Conservation (phyloP, 1,284 basidiomycete species). For the Ganoderma multipileum region DNA sequence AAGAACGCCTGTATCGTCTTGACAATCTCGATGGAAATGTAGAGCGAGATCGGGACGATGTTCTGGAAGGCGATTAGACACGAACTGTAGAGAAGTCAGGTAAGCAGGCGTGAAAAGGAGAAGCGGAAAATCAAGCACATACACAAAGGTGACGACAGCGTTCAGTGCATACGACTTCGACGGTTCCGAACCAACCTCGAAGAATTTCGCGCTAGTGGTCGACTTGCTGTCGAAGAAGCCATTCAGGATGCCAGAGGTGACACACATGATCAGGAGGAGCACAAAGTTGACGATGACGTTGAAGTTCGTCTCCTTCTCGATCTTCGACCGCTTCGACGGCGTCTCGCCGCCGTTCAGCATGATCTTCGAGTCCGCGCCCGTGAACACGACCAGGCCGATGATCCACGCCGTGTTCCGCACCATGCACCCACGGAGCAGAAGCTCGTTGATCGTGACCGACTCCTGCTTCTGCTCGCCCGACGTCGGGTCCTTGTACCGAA, state of each 20-base stretch:
- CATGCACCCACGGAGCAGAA: conserved; percentile 91
- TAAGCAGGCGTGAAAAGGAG: conserved; percentile 1
- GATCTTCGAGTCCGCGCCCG: conserved; percentile 96
- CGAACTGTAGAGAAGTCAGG: conserved; percentile 53
- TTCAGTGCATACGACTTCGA: conserved; percentile 74
- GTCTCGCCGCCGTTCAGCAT: conserved; percentile 96
- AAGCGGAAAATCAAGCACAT: conserved; percentile 41
- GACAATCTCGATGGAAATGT: conserved; percentile 98
- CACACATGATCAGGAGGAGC: conserved; percentile 82
- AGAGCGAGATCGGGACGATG: conserved; percentile 96
- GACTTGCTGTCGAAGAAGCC: conserved; percentile 72
- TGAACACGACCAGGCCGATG: conserved; percentile 94
- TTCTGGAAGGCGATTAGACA: conserved; percentile 97
- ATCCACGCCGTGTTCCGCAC: conserved; percentile 96
- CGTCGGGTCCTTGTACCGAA: conserved; percentile 71
- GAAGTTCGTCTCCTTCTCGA: conserved; percentile 99
- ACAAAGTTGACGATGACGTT: conserved; percentile 96
- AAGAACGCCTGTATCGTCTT: conserved; percentile 98
- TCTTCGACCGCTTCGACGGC: conserved; percentile 94
- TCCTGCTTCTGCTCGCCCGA: conserved; percentile 64
- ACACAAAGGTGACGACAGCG: conserved; percentile 91
- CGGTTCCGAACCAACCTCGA: conserved; percentile 72
- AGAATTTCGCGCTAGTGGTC: conserved; percentile 77
- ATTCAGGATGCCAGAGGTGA: conserved; percentile 75
- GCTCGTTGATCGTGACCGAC: conserved; percentile 88